Percentiles rank a stretch among this genome's conserved stretches.
These are phyloP conservation scores for Pythium aquatile DNA, from an alignment of 352 stramenopile species.

Conservation along the genomic window DNA sequence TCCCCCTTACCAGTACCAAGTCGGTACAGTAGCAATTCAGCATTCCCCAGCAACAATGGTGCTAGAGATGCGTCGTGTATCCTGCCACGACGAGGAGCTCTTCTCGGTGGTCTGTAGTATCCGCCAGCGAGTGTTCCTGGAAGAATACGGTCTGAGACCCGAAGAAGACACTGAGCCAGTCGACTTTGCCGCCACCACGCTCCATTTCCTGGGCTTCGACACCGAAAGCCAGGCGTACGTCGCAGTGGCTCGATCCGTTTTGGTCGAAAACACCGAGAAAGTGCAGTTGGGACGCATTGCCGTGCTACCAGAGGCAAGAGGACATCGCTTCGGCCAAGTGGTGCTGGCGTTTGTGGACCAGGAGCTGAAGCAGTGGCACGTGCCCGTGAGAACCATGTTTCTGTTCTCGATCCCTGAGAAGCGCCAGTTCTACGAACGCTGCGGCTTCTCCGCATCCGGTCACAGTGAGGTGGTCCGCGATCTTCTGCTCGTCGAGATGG, in stretches of 20 bases:
- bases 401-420: conserved; percentile 21
- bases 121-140: conserved; percentile 20
- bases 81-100: neutral
- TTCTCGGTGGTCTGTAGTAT: conserved; percentile 11
- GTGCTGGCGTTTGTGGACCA: conserved; percentile 17
- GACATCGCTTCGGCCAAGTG: conserved; percentile 10
- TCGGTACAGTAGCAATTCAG: no score
- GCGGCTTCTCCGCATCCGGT: conserved; percentile 2
- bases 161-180: conserved; percentile 20
- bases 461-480: conserved; percentile 7
- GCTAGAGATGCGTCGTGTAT: neutral
- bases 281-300: conserved; percentile 19
- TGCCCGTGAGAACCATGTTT: conserved; percentile 4
- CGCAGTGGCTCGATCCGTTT: conserved; percentile 17
- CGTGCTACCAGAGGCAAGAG: conserved; percentile 6
- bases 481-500: conserved; percentile 21
- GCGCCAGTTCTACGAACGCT: conserved; percentile 17
- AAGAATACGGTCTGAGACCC: conserved; percentile 19
- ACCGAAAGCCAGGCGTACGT: conserved; percentile 16
- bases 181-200: conserved; percentile 9
- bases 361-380: conserved; percentile 7
- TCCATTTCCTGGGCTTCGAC: conserved; percentile 23
- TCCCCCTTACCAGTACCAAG: no score
- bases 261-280: neutral
- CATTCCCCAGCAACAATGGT: neutral